Conservation (phyloP, 1,139 yeast genomes). For the Geotrichum australiense region DNA sequence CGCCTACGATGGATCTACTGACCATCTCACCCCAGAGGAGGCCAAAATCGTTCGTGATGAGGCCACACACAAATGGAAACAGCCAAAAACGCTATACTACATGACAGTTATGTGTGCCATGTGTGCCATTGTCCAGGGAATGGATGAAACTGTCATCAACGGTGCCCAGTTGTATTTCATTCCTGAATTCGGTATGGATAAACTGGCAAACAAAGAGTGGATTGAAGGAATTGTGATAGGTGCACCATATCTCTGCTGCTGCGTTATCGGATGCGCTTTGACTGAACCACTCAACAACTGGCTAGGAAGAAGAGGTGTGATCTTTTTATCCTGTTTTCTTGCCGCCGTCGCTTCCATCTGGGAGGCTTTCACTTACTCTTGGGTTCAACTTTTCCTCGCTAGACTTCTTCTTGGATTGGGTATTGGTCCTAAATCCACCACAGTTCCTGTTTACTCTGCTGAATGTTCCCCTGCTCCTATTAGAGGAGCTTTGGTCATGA, state of each 20-base stretch:
- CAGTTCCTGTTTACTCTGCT: slow-evolving; percentile 76
- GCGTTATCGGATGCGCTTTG: slow-evolving; percentile 64
- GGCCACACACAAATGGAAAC: slow-evolving; percentile 57
- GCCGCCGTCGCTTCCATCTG: slow-evolving; percentile 67
- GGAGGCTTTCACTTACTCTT: slow-evolving; percentile 63
- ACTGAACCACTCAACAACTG: slow-evolving; percentile 59
- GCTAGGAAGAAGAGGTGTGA: slow-evolving; percentile 68
- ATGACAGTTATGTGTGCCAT: slow-evolving; percentile 70
- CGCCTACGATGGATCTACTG: slow-evolving; percentile 58
- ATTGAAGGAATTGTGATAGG: slow-evolving; percentile 69
- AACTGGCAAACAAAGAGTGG: slow-evolving; percentile 49
- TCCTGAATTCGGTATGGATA: slow-evolving; percentile 34
- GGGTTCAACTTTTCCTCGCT: slow-evolving; percentile 74
- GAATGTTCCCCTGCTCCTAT: slow-evolving; percentile 72
- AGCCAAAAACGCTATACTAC: slow-evolving; percentile 53
- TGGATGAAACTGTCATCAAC: slow-evolving; percentile 83
- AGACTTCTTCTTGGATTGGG: slow-evolving; percentile 70
- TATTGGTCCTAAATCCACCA: slow-evolving; percentile 72
- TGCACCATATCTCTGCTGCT: slow-evolving; percentile 74
- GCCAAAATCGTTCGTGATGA: slow-evolving; percentile 45
- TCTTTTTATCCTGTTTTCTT: slow-evolving; percentile 58
- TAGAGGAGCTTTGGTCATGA: slow-evolving; percentile 77
- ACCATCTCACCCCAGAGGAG: slow-evolving; percentile 58
- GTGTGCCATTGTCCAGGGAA: slow-evolving; percentile 91
- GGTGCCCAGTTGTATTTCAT: slow-evolving; percentile 79